Evolutionary conservation across 2,329 filamentous ascomycete genomes (phyloP), one percentile per base, ranked within the genome.

Genomic region (Aspergillus calidoustus): DNA sequence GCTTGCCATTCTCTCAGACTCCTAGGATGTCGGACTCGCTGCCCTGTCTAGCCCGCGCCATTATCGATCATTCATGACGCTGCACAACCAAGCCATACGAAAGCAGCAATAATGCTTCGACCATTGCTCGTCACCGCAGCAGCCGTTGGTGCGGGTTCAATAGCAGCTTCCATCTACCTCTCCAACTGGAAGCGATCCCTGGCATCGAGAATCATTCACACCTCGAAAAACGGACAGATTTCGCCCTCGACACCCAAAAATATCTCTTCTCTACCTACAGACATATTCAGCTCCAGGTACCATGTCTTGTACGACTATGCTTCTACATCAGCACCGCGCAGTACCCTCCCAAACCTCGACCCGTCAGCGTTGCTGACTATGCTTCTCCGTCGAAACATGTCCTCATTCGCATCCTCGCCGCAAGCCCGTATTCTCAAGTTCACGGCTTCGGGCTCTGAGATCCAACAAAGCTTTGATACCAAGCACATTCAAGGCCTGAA

Each of bases 361-460:
- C 44, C 64, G 0, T 44, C 62, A 0, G 66, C 70, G 1, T 62
- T 76, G 5, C 69, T 77, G 49, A 71, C 65, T 17, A 59, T 64
- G 1, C 69, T 77, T 7, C 56, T 76, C 13, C 72, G 74, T 5
- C 72, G 72, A 44, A 78, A 76, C 43, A 76, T 78, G 72, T 63
- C 53, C 3, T 63, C 62, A 0, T 77, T 78, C 46, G 60, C 72
- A n/a, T 68, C 64, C 15, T 70, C 75, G 41, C 76, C 76, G 8
- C 73, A 76, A 48, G 72, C 73, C 1, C 69, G 68, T 41, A 61
- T 73, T 11, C 52, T 76, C 2, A 63, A 68, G 7, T 41, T 74
- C n/a, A 58, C 64, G 5, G 67, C 66, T 25, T 46, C 67, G 11
- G 46, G 41, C 23, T 50, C 58, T 3, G 38, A 60, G 13, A 61